A percentile compares a stretch with the other conserved stretches of the same genome.
phyloP scores from a whole-genome alignment of 2,329 filamentous ascomycete species.

The Harringtonia aguacate region DNA sequence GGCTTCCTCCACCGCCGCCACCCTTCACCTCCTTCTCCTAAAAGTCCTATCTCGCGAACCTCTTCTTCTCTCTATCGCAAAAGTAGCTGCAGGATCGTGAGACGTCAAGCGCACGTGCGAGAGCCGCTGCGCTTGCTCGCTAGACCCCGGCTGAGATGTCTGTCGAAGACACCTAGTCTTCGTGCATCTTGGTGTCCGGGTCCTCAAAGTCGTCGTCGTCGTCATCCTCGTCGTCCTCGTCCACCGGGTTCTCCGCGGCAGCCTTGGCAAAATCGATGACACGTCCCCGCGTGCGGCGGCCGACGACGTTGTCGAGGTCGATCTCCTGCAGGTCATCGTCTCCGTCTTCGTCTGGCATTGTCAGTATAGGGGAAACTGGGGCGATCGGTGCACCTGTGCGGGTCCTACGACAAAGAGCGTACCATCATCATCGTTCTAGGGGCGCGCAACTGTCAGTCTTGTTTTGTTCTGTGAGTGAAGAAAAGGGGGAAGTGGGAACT shows the following conservation, averaged over 20 bases:
- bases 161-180: conserved; percentile 31
- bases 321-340: conserved; percentile 85
- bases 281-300: conserved; percentile 81
- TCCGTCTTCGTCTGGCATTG: conserved; percentile 52
- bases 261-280: conserved; percentile 91
- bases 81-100: too few species aligned
- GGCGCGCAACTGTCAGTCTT: neutral
- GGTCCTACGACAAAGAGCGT: neutral
- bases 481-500: too few species aligned
- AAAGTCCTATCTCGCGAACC: too few species aligned
- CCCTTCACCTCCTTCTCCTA: too few species aligned
- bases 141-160: too few species aligned
- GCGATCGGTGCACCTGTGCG: too few species aligned
- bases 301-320: conserved; percentile 80
- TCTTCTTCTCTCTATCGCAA: too few species aligned
- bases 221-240: conserved; percentile 73
- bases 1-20: too few species aligned
- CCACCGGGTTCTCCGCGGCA: conserved; percentile 62
- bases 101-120: too few species aligned
- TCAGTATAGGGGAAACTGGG: too few species aligned
- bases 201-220: conserved; percentile 56
- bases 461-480: neutral
- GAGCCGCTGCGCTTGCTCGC: too few species aligned
- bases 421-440: conserved; percentile 2
- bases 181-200: conserved; percentile 64